These are phyloP conservation scores for Penicillium roqueforti DNA, from an alignment of 495 filamentous ascomycete species.

Conservation along the genomic window DNA sequence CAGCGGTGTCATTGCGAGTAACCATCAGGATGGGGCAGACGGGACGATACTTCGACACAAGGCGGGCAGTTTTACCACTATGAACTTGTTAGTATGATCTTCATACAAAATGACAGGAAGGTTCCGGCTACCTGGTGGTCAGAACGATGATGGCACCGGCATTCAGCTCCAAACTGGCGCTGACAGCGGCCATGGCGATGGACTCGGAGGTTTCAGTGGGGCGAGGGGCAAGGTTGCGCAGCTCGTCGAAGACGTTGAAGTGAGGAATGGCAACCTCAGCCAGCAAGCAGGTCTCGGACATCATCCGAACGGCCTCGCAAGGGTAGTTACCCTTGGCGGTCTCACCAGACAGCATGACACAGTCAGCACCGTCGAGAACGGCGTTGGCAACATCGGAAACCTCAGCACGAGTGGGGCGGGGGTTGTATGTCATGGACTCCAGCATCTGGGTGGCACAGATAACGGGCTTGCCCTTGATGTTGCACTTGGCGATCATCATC, in stretches of 20 bases:
- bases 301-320: conserved; percentile 86
- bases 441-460: conserved; percentile 93
- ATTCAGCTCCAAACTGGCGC: conserved; percentile 89
- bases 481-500: conserved; percentile 99
- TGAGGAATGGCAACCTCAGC: conserved; percentile 96
- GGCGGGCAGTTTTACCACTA: conserved; percentile 83
- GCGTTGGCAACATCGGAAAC: conserved; percentile 98
- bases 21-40: conserved; percentile 99
- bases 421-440: conserved; percentile 99
- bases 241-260: conserved; percentile 92
- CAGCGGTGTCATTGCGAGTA: conserved; percentile 76
- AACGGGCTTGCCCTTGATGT: conserved; percentile 96
- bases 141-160: conserved; percentile 92
- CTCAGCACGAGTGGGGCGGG: conserved; percentile 93
- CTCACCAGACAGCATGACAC: conserved; percentile 99
- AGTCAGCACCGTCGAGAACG: conserved; percentile 95
- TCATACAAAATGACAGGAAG: neutral
- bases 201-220: conserved; percentile 85
- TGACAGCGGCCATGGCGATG: conserved; percentile 93
- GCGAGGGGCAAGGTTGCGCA: conserved; percentile 73
- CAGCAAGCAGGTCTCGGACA: conserved; percentile 94
- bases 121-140: conserved; percentile 64
- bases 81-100: conserved; percentile 24
- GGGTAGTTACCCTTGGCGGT: conserved; percentile 98
- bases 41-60: conserved; percentile 96